These are phyloP conservation scores for Protomyces lactucae-debilis DNA, from an alignment of 1,139 yeast species.

Conservation along the genomic window DNA sequence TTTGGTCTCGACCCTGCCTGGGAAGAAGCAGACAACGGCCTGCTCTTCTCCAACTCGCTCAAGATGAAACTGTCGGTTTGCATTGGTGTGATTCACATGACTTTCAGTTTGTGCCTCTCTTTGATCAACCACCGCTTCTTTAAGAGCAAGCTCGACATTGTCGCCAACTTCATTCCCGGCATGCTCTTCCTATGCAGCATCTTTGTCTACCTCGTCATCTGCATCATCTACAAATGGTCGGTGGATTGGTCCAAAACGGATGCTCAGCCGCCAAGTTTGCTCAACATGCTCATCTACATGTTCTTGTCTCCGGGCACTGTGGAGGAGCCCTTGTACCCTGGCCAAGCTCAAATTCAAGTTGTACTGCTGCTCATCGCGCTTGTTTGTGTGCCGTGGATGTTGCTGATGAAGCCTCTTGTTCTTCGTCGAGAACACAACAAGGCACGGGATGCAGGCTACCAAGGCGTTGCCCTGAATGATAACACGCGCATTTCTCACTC, in stretches of 20 bases:
- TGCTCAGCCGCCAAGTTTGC: conserved; percentile 82
- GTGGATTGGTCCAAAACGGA: conserved; percentile 79
- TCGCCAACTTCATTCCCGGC: conserved; percentile 94
- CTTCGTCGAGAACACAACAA: conserved; percentile 48
- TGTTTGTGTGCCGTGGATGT: conserved; percentile 91
- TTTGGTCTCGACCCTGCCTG: conserved; percentile 91
- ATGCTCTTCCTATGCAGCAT: conserved; percentile 90
- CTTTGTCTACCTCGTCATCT: conserved; percentile 79
- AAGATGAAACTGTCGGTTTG: conserved; percentile 93
- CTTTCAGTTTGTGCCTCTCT: conserved; percentile 80
- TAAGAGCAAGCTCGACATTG: conserved; percentile 71
- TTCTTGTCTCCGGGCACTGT: conserved; percentile 86
- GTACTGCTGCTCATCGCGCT: conserved; percentile 69
- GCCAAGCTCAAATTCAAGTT: conserved; percentile 76
- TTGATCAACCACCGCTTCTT: conserved; percentile 72
- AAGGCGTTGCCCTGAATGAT: conserved; percentile 32
- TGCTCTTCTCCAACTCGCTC: conserved; percentile 85
- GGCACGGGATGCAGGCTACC: conserved; percentile 38
- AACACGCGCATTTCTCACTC: conserved; percentile 36
- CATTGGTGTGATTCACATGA: conserved; percentile 94
- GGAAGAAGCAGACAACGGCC: conserved; percentile 94
- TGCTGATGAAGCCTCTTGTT: conserved; percentile 79
- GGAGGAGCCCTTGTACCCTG: conserved; percentile 75
- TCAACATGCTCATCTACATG: conserved; percentile 95
- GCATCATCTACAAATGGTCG: conserved; percentile 90